Evolutionary conservation across 2,329 filamentous ascomycete genomes (phyloP), one percentile per base, ranked within the genome.

Genomic region (Eutypa lata): DNA sequence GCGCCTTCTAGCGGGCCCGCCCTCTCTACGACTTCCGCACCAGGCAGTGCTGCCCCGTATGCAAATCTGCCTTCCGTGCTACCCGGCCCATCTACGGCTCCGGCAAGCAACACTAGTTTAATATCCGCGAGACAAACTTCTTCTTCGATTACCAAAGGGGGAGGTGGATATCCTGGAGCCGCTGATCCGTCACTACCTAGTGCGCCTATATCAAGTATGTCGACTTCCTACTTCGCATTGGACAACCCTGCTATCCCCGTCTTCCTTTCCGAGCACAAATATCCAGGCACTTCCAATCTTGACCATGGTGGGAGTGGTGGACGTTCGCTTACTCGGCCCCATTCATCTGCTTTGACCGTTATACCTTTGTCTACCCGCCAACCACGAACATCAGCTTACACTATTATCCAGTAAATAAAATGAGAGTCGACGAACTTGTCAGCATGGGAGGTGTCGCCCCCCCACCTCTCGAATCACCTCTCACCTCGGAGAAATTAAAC

Each of bases 361-460:
- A 47, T 57, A 61, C 61, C 58, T 51, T 58, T 62, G 56, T 57
- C 58, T 42, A 22, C 38, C 26, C 61, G 60, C 53, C 63, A 62
- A 61, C 68, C 62, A 56, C 66, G 58, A 61, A 59, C 55, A 45
- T 61, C 65, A 63, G 68, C 78, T 82, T 69, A 82, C 73, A 65
- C 65, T 65, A 64, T 59, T 61, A 38, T 69, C 58, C 70, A 83
- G 82, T 79, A 68, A 82, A 81, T 72, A 85, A 80, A 67, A 86
- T 91, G 71, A 84, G 81, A 65, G 84, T 94, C 64, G 82, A 87
- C 68, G 87, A 92, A 62, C 83, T 94, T 42, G 84, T 92, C 62
- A 72, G 74, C 55, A 68, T 77, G 60, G 78, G 88, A 55, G 83
- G 84, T 61, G 78, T 82, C 50, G 71, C 83, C 48, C 79, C 83